A percentile compares a stretch with the other conserved stretches of the same genome.
Conservation (phyloP, 345 rosid species). For the Gossypium turneri region DNA sequence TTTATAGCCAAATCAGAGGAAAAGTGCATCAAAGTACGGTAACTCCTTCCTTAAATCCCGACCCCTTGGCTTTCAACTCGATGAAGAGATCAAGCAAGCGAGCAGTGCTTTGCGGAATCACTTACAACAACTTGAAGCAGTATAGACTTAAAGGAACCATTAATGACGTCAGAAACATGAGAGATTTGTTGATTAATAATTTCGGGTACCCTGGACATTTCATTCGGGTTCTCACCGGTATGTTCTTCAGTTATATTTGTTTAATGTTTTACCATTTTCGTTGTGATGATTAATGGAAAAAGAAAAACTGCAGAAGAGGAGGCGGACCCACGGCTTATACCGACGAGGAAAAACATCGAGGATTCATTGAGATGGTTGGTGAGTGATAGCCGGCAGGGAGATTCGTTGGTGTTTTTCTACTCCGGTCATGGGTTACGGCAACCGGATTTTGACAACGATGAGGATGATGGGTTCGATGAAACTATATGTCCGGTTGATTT, state of each 20-base stretch:
- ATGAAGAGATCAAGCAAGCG: constrained; percentile 27
- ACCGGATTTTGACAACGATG: constrained; percentile 40
- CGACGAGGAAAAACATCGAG: constrained; percentile 48
- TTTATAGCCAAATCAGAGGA: neutral
- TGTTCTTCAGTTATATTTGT: neutral
- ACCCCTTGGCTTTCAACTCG: neutral
- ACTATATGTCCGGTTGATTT: constrained; percentile 57
- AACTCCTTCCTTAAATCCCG: constrained; percentile 10
- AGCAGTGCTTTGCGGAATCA: constrained; percentile 49
- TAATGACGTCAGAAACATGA: constrained; percentile 48
- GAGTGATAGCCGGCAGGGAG: constrained; percentile 31
- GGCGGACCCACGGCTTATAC: constrained; percentile 14
- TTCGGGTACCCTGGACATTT: constrained; percentile 24
- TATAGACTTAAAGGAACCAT: constrained; percentile 48
- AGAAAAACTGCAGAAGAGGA: constrained; percentile 35
- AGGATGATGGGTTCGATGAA: constrained; percentile 57
- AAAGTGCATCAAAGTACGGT: neutral
- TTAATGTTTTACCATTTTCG: neutral
- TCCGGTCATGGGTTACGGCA: constrained; percentile 57
- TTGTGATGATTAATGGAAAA: neutral
- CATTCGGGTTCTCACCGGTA: constrained; percentile 55
- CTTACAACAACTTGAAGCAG: constrained; percentile 31
- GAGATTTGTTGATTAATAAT: constrained; percentile 28
- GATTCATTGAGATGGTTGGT: constrained; percentile 49
- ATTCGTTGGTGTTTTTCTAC: constrained; percentile 54